Evolutionary conservation across 2,329 filamentous ascomycete genomes (phyloP), one percentile per base, ranked within the genome.

Genomic region (Sclerotiophoma versabilis): DNA sequence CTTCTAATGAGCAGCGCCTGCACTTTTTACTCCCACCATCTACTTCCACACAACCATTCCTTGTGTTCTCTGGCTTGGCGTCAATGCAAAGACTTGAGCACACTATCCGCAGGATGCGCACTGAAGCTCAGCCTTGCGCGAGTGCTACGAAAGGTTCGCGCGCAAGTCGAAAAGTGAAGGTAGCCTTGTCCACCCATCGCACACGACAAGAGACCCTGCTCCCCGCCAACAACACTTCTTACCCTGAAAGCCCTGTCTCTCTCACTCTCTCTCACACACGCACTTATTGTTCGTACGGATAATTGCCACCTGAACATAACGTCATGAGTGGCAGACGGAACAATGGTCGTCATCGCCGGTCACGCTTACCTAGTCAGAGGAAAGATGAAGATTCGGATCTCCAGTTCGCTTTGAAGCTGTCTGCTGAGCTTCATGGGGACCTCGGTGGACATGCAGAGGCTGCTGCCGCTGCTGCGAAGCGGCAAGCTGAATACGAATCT

Each of bases 341-440:
- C 3, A 4, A 34, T 19, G 22, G 36, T 7, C 33, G 12, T 14
- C 5, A 6, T 19, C 17, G 22, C 14, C 22, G 20, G 12, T 25
- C 9, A 3, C 20, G 1, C 19, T 30, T 33, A 17, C 14, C 34
- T n/a, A 10, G 17, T 11, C 3, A 1, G 5, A 12, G 9, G 12
- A 27, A 10, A 4, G 19, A 27, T 7, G 27, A 39, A 27, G 39
- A 49, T 7, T 9, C 12, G 1, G 45, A 45, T 14, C 41, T 49
- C 4, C 37, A 54, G 29, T 29, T 26, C 15, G 44, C 50, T 10
- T 17, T 54, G 50, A 32, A 43, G 15, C 23, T 57, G 8, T 57
- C 58, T 19, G 50, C 54, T 10, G 53, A 57, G 33, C 29, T 57
- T 20, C 51, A 58, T 19, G 50, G 34, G 15, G 42, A 54, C 3